Conservation (phyloP, 345 rosid genomes). For the Salix exigua region DNA sequence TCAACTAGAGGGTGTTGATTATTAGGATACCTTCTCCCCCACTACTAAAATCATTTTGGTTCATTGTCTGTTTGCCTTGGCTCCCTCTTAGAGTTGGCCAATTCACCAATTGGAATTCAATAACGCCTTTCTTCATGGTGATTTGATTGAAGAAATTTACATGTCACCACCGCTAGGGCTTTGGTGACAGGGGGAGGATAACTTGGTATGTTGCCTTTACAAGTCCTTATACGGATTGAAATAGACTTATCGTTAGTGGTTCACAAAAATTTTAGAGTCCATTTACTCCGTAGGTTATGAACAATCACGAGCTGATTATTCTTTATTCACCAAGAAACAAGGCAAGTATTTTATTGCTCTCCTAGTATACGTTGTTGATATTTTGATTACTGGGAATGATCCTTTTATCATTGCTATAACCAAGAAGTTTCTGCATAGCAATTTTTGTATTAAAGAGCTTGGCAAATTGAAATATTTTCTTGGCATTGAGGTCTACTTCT, state of each 20-base stretch:
- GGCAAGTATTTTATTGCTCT: neutral
- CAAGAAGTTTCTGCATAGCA: neutral
- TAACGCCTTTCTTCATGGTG: neutral
- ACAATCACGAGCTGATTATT: neutral
- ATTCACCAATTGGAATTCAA: no score
- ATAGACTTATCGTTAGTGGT: neutral
- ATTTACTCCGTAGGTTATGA: neutral
- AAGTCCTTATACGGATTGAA: neutral
- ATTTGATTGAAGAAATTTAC: neutral
- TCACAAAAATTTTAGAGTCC: neutral
- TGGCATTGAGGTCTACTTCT: neutral
- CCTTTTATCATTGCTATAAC: neutral
- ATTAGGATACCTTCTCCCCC: no score
- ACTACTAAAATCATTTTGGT: no score
- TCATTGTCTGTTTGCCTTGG: no score
- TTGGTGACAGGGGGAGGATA: neutral
- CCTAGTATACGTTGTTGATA: neutral
- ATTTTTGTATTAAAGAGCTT: neutral
- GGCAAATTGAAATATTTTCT: neutral
- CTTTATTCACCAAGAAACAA: neutral
- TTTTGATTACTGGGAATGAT: neutral
- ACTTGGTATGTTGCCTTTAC: neutral
- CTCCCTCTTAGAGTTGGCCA: no score
- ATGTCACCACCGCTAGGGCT: neutral
- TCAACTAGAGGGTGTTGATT: no score